phyloP scores from a whole-genome alignment of 2,329 filamentous ascomycete genomes.

The Botrytis porri region DNA sequence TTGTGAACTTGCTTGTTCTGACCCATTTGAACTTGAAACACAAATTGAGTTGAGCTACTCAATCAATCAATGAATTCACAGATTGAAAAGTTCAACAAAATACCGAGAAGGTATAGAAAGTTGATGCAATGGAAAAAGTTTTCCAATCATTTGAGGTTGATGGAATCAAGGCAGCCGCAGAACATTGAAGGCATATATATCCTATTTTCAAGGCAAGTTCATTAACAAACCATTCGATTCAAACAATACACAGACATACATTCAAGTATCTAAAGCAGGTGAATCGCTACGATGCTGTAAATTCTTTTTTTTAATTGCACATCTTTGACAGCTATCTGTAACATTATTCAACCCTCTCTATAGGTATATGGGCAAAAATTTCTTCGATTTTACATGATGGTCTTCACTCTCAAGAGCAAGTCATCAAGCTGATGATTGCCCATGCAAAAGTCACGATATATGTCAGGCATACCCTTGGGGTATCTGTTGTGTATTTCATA shows the following conservation, averaged over 20 bases:
- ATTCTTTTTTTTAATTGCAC: background rate
- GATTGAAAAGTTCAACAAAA: background rate
- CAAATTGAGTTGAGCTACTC: background rate
- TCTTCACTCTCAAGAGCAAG: background rate
- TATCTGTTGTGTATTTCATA: background rate
- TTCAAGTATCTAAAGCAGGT: background rate
- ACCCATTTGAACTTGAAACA: background rate
- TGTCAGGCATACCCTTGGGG: background rate
- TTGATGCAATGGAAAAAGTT: background rate
- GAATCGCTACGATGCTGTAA: background rate
- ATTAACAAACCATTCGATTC: background rate
- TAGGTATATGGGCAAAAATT: background rate
- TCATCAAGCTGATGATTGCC: background rate
- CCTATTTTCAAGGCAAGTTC: background rate
- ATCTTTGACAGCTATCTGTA: background rate
- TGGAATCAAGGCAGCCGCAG: background rate
- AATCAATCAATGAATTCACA: background rate
- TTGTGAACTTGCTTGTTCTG: background rate
- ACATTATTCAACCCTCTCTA: background rate
- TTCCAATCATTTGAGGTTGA: too few species aligned
- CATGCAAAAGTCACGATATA: slow-evolving; percentile 3
- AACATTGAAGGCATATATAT: background rate
- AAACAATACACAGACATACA: background rate
- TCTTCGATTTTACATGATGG: background rate
- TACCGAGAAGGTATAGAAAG: background rate